phyloP scores from a whole-genome alignment of 129 eudicot species.

The Logfia minima region DNA sequence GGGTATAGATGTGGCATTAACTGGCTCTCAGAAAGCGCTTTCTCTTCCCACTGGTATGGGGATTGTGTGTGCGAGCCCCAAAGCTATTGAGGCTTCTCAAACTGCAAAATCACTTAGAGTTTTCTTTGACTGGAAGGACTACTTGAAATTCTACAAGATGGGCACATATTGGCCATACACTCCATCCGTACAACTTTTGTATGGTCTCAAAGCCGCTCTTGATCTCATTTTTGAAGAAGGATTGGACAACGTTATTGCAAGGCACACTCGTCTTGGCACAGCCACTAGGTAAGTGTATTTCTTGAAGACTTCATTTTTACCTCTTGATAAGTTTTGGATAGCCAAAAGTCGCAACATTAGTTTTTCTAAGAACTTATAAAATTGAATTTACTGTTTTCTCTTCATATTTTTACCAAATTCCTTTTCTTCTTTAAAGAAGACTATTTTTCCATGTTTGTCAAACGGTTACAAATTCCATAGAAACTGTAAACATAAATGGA shows the following conservation, averaged over 20 bases:
- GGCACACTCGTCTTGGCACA: slow-evolving; percentile 86
- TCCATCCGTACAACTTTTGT: slow-evolving; percentile 90
- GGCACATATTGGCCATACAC: slow-evolving; percentile 99
- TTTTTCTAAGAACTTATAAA: not conserved
- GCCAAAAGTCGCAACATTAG: not conserved
- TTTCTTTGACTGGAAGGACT: slow-evolving; percentile 96
- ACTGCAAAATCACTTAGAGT: slow-evolving; percentile 86
- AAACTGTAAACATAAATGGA: not conserved
- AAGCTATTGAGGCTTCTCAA: slow-evolving; percentile 84
- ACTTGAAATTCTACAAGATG: slow-evolving; percentile 91
- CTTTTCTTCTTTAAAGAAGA: not conserved
- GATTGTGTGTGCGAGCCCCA: slow-evolving; percentile 94
- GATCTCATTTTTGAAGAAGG: slow-evolving; percentile 99
- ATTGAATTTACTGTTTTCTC: not conserved
- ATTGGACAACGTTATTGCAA: slow-evolving; percentile 86
- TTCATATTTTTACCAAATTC: not conserved
- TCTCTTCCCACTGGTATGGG: slow-evolving; percentile 98
- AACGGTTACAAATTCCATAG: not conserved
- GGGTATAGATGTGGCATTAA: slow-evolving; percentile 96
- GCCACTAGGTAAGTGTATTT: slow-evolving; percentile 65
- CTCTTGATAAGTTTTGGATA: not conserved
- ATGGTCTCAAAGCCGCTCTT: slow-evolving; percentile 88
- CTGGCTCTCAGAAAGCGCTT: slow-evolving; percentile 98
- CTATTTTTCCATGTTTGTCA: not conserved
- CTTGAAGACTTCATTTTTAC: not conserved